Evolutionary conservation across 2,329 filamentous ascomycete genomes (phyloP), one percentile per base, ranked within the genome.

Genomic region (Botrytis paeoniae): DNA sequence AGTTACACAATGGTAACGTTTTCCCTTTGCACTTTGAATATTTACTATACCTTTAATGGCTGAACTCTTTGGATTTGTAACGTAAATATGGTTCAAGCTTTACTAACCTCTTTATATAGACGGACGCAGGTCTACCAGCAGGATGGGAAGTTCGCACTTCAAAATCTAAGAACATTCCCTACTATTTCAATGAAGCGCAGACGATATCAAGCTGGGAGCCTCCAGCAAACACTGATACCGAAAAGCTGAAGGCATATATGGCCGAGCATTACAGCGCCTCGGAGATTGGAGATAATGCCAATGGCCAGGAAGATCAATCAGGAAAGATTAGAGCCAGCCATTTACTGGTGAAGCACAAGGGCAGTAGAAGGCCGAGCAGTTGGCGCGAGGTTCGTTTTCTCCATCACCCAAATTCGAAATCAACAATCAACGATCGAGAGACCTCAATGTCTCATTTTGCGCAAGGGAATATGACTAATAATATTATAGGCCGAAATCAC

Each of bases 151-250:
- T 99, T 81, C 94, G 96, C 82, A 94, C 97, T 85, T 97, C 94
- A 83, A 97, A 98, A 86, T 97, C 94, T 83, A 98, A 98, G 86
- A 97, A 97, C 85, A 92, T 98, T 51, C 96, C 96, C 54, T 99
- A 99, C 87, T 99, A 98, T 86, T 98, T 98, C 91, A 97, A 98
- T 84, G 86, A 92, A 63, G 85, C 84, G 78, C 93, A 94, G 76
- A 95, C 95, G 82, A 90, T 94, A 81, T 98, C 96, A 76, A 90
- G 93, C 84, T 99, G 96, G 96, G 96, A 98, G 82, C 95, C 96
- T 4, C 96, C 96, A 14, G 82, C 89, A 62, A 93, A 91, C 76
- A 96, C 95, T 78, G 93, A 99, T 84, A 93, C 93, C 73, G 94
- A 98, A 79, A 94, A 92, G 84, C 89, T 99, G 77, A 98, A 98